Evolutionary conservation across 176 grass and related monocot genomes (phyloP).

Genomic region (Avena sativa): DNA sequence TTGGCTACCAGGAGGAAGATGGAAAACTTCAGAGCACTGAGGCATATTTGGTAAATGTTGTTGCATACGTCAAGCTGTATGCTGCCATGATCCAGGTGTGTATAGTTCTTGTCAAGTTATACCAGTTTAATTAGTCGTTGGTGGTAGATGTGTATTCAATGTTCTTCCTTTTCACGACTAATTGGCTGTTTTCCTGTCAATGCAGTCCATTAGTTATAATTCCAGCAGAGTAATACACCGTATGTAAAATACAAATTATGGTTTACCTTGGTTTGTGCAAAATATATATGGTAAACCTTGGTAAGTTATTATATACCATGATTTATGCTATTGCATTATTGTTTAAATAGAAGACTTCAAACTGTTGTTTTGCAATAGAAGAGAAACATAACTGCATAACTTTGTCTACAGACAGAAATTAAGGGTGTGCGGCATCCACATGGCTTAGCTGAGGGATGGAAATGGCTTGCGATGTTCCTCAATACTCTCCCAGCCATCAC

Average conservation of each 20-base stretch:
- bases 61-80: constrained; percentile 85
- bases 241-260: neutral
- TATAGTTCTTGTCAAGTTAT: constrained; percentile 14
- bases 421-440: constrained; percentile 69
- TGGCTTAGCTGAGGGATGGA: constrained; percentile 87
- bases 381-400: constrained; percentile 27
- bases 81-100: constrained; percentile 90
- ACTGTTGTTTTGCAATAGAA: constrained; percentile 36
- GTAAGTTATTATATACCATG: neutral
- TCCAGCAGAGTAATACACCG: neutral
- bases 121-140: neutral
- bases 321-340: constrained; percentile 10
- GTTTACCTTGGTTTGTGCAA: neutral
- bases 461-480: constrained; percentile 82
- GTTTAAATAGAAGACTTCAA: neutral
- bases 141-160: neutral
- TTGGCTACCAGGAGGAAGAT: constrained; percentile 86
- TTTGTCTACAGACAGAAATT: constrained; percentile 73
- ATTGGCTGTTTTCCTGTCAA: neutral
- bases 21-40: constrained; percentile 77
- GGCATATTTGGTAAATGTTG: constrained; percentile 61
- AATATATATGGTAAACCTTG: neutral
- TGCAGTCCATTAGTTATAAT: neutral
- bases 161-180: neutral
- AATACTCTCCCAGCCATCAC: constrained; percentile 77